phyloP scores from a whole-genome alignment of 768 basidiomycete genomes.

The Ephemerocybe angulata region DNA sequence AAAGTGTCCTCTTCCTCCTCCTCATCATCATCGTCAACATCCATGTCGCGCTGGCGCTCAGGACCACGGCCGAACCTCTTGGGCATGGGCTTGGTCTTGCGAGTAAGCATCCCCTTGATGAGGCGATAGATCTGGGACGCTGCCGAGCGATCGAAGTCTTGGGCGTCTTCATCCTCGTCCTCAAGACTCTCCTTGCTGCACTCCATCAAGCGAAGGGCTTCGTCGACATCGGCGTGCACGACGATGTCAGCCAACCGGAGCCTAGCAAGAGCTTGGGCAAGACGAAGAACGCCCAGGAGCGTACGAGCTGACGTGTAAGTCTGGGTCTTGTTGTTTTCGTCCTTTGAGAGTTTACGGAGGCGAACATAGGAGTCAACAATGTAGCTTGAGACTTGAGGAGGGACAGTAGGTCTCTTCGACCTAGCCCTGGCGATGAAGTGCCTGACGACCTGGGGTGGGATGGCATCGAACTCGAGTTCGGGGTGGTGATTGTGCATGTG shows the following conservation, averaged over 20 bases:
- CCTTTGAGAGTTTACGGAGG: conserved; percentile 88
- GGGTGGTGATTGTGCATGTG: conserved; percentile 96
- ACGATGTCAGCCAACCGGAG: conserved; percentile 82
- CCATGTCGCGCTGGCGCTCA: conserved; percentile 66
- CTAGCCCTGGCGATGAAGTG: conserved; percentile 95
- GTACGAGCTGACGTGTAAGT: conserved; percentile 96
- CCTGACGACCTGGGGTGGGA: conserved; percentile 87
- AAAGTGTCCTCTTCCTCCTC: conserved; percentile 71
- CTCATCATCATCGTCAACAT: conserved; percentile 64
- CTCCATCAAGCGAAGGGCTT: conserved; percentile 95
- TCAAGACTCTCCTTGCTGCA: conserved; percentile 89
- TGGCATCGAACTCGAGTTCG: conserved; percentile 74
- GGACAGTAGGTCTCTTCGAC: conserved; percentile 84
- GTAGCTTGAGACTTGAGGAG: conserved; percentile 83
- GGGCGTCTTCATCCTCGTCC: conserved; percentile 70
- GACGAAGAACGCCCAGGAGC: conserved; percentile 87
- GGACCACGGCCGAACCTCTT: conserved; percentile 67
- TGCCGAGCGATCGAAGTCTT: conserved; percentile 71
- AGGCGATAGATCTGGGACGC: conserved; percentile 85
- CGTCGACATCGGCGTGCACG: conserved; percentile 86
- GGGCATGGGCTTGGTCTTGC: conserved; percentile 29
- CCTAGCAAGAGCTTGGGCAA: conserved; percentile 92
- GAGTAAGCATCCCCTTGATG: conserved; percentile 79
- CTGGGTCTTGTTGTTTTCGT: conserved; percentile 87
- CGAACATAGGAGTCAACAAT: conserved; percentile 95